Evolutionary conservation across 2,329 filamentous ascomycete genomes (phyloP).

Genomic region (Colletotrichum liriopes): DNA sequence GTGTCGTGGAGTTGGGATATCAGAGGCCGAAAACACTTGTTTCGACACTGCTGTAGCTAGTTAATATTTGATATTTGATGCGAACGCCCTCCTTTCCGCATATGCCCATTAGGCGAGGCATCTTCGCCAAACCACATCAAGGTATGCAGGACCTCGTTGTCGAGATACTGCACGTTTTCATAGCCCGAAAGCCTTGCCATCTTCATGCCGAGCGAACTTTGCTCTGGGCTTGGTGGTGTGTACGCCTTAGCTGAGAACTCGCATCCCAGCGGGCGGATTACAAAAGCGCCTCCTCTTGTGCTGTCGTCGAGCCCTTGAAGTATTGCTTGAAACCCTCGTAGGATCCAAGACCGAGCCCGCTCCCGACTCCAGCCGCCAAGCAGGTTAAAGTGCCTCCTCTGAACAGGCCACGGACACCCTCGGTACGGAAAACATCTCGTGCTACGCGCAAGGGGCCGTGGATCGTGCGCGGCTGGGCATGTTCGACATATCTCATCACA

Average conservation of each 20-base stretch:
- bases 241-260: background rate
- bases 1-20: background rate
- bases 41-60: background rate
- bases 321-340: conserved; percentile 17
- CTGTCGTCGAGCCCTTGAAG: background rate
- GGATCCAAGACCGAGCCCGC: conserved; percentile 2
- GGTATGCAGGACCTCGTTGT: too few species aligned
- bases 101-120: background rate
- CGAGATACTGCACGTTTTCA: background rate
- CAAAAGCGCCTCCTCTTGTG: background rate
- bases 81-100: background rate
- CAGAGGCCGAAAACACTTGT: rapidly evolving
- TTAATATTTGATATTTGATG: background rate
- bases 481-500: background rate
- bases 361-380: background rate
- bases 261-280: background rate
- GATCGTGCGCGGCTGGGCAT: rapidly evolving
- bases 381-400: conserved; percentile 12
- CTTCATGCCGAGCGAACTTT: background rate
- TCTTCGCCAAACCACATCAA: background rate
- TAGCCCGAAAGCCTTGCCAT: too few species aligned
- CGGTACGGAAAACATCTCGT: background rate
- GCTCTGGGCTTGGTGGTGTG: too few species aligned
- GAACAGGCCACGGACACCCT: conserved; percentile 11
- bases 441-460: background rate